Base-by-base conservation (phyloP, 2,329 filamentous ascomycete genomes). In the Periconia sp. region DNA sequence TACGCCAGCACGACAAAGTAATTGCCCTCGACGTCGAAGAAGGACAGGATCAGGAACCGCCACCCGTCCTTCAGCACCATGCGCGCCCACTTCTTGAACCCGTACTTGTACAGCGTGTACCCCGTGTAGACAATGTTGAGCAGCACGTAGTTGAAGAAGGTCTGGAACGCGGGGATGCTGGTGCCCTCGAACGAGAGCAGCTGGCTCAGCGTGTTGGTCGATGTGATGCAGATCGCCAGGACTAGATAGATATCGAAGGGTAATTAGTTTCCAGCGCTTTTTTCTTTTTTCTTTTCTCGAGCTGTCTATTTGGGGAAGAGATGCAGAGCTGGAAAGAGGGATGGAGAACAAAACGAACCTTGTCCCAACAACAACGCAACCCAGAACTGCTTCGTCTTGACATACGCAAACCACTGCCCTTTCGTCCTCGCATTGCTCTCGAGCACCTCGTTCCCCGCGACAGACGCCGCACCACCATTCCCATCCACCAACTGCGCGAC, bases 1-100 rank as follows among this genome's bases (percentile, higher is more conserved):
- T 97, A 99, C 6, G 93, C 94, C 47, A 97, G 82, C 47, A 99
- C 93, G 66, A 92, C 92, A 72, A 97, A 97, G 80, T 97, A 99
- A 78, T 99, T 99, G 57, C 94, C 94, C 76, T 97, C 85, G 47
- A 97, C 93, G 70, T 99, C 94, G 63, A 94, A 83, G 75, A 97
- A 97, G 49, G 90, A 86, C 56, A 99, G 85, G 74, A 97, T 90
- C 65, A 96, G 83, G 77, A 80, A 97, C 76, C 91, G 91, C 94
- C 93, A 97, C 54, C 92, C 91, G 70, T 95, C 88, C 56, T 81
- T 82, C 49, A 77, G 71, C 14, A 92, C 68, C 51, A 95, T 72
- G 46, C 78, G 77, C 45, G 77, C 69, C 82, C 89, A 96, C 64
- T 83, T 84, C 66, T 84, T 85, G 63, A 86, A 81, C 5, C 94